phyloP scores from a whole-genome alignment of 2,329 filamentous ascomycete genomes.

The Trichoderma atroviride region DNA sequence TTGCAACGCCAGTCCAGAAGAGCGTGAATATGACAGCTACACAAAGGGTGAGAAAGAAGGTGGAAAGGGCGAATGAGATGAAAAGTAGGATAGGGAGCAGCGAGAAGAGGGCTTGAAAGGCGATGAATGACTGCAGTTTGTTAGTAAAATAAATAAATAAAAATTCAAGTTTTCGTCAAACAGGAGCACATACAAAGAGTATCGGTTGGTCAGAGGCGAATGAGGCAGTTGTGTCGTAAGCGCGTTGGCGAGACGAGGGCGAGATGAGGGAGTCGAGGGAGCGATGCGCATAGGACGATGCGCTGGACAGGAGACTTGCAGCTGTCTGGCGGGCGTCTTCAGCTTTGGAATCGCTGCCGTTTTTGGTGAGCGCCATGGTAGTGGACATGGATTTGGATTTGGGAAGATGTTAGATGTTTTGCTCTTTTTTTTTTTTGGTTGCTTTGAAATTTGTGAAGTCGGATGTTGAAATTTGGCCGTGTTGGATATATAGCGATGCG shows the following conservation, averaged over 20 bases:
- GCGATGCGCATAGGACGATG: slow-evolving; percentile 47
- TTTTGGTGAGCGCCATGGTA: neutral
- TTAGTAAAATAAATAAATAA: neutral
- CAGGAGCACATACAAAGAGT: slow-evolving; percentile 60
- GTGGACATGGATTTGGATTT: neutral
- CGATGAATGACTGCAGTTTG: slow-evolving; percentile 60
- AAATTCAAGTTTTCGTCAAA: neutral
- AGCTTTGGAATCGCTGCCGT: neutral
- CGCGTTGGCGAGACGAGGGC: slow-evolving; percentile 61
- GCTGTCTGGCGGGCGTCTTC: neutral
- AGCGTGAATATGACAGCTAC: slow-evolving; percentile 66
- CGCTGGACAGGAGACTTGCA: slow-evolving; percentile 2
- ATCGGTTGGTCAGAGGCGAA: slow-evolving; percentile 69
- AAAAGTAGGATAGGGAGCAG: slow-evolving; percentile 71
- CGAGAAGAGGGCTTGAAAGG: slow-evolving; percentile 65
- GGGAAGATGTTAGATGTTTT: neutral
- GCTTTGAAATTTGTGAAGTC: neutral
- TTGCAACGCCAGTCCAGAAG: slow-evolving; percentile 67
- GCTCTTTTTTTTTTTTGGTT: neutral
- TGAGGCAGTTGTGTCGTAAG: slow-evolving; percentile 54
- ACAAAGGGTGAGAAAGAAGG: slow-evolving; percentile 63
- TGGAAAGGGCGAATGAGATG: slow-evolving; percentile 63
- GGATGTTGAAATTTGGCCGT: neutral
- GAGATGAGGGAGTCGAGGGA: slow-evolving; percentile 58
- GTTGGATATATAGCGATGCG: neutral